Percentiles rank a stretch among this genome's conserved stretches.
Evolutionary conservation across 176 grass and related monocot genomes (phyloP).

Genomic region (Aegilops bicornis): DNA sequence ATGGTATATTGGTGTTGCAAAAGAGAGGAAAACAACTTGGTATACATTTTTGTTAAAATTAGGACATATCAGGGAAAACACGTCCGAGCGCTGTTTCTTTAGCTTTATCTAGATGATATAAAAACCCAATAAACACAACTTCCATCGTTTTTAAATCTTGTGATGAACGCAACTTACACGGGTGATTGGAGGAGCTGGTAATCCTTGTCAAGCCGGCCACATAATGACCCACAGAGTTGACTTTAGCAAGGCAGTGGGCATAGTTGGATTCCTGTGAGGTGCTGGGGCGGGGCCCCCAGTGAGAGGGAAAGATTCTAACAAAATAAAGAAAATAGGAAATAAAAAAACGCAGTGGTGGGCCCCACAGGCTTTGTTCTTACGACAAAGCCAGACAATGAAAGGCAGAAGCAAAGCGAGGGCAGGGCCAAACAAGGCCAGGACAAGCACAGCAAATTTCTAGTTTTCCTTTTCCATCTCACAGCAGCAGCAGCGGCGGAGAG

Average conservation of each 20-base stretch:
- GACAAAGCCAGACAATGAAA: constrained; percentile 39
- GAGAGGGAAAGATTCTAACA: constrained; percentile 83
- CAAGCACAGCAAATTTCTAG: constrained; percentile 32
- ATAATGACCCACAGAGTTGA: constrained; percentile 53
- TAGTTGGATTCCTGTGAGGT: constrained; percentile 52
- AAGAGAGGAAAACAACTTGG: no score
- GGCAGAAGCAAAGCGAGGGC: constrained; percentile 32
- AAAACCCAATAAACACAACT: not conserved
- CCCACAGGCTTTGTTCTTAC: constrained; percentile 49
- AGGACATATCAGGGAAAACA: not conserved
- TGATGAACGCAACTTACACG: not conserved
- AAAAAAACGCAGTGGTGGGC: constrained; percentile 15
- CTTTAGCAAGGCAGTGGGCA: constrained; percentile 43
- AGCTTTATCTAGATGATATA: not conserved
- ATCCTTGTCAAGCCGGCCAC: constrained; percentile 36
- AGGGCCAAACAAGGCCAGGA: not conserved
- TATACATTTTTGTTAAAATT: not conserved
- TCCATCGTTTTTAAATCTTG: not conserved
- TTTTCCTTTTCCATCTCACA: constrained; percentile 37
- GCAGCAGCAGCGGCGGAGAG: constrained; percentile 31
- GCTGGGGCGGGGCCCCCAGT: constrained; percentile 36
- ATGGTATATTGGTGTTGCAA: not conserved
- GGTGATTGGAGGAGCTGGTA: not conserved
- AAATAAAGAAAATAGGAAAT: constrained; percentile 37
- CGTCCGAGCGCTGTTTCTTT: not conserved